Percentiles rank a stretch among this genome's conserved stretches.
Evolutionary conservation across 2,329 filamentous ascomycete species (phyloP).

Genomic region (Huntiella savannae): DNA sequence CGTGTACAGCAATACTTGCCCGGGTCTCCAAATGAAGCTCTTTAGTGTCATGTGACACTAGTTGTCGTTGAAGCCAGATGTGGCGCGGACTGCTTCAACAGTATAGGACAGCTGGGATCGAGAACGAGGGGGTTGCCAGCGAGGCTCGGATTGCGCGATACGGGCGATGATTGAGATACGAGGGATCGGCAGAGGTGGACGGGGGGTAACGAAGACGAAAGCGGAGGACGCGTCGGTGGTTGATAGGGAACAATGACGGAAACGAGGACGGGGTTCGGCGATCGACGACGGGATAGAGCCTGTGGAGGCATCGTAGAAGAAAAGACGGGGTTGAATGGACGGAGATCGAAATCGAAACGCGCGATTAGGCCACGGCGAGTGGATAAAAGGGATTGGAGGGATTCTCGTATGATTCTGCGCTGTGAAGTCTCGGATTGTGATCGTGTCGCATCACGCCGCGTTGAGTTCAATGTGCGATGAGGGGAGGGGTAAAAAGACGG

Average conservation of each 20-base stretch:
- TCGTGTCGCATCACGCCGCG: constrained; percentile 2
- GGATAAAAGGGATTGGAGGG: background rate
- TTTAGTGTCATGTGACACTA: no score
- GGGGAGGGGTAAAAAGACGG: background rate
- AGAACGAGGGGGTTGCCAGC: no score
- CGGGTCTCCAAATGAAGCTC: no score
- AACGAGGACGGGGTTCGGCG: background rate
- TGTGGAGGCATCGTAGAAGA: background rate
- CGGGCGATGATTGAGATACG: constrained; percentile 10
- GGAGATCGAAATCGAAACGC: constrained; percentile 18
- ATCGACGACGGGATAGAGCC: background rate
- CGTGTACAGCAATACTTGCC: no score
- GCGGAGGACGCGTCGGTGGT: constrained; percentile 12
- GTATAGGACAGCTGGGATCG: no score
- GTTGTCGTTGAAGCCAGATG: no score
- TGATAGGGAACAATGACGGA: background rate
- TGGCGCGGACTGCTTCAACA: no score
- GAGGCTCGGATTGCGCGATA: no score
- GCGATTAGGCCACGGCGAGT: constrained; percentile 6
- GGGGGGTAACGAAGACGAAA: constrained; percentile 13
- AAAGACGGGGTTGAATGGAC: constrained; percentile 11
- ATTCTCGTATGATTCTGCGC: constrained; percentile 14
- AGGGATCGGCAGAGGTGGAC: constrained; percentile 1
- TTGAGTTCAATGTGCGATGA: background rate
- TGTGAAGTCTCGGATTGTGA: constrained; percentile 1